Base-by-base conservation (phyloP, 2,329 filamentous ascomycete genomes). In the Aspergillus chevalieri region DNA sequence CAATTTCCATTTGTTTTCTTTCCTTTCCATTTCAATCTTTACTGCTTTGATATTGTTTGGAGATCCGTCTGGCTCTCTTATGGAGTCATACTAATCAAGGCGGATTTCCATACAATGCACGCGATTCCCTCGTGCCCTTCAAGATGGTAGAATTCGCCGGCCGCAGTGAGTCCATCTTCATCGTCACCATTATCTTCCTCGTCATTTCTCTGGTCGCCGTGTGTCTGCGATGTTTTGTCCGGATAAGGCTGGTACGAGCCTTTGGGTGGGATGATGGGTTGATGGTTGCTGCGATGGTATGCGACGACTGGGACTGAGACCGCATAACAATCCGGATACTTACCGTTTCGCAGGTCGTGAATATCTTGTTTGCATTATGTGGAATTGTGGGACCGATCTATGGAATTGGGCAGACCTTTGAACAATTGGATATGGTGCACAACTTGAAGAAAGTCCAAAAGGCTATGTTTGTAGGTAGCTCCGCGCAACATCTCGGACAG, bases 191-290 rank as follows among this genome's bases (percentile, higher is more conserved):
- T 14, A 34, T 66, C 6, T 68, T 68, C 39, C 52, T 66, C 30
- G 55, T 58, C 3, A 50, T 69, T 26, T 67, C 66, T 1, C 64
- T 66, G 33, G 54, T 66, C 44, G 50, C 65, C 2, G 65, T 69
- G 8, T 60, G 61, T 42, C 52, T 69, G 42, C 62, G 66, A 65
- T 67, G 65, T 47, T 70, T 69, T 53, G 66, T 68, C 34, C 62
- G 67, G 12, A 33, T 68, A 28, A 58, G 50, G 33, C 43, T 70
- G 12, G 63, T 68, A 43, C 65, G 60, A 48, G 63, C 63, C 24
- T 70, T 70, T 54, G 67, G 67, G 17, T 66, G 65, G 60, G 67
- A 70, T 64, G 67, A 70, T 59, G 52, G 52, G 8, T 47, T 69
- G 17, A 69, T 70, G 65, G 59, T 70, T 10, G 57, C 61, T 47